Conservation (phyloP, 441 rosid species). For the Omphalea diandra region DNA sequence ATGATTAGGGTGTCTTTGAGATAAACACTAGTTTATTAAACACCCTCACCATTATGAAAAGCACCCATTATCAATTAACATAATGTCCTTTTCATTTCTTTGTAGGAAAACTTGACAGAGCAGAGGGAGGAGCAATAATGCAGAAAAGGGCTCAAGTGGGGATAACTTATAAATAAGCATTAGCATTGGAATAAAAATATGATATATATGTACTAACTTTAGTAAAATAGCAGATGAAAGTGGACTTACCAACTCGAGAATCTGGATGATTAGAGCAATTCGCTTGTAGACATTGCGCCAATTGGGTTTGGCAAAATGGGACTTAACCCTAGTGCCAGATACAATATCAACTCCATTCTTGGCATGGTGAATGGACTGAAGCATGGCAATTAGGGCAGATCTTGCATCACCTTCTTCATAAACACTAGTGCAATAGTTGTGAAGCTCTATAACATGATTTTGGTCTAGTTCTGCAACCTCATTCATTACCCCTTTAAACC, state of each 20-base stretch:
- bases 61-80: neutral
- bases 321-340: slow-evolving; percentile 88
- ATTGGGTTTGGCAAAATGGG: slow-evolving; percentile 93
- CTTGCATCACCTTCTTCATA: slow-evolving; percentile 96
- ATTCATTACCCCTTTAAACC: slow-evolving; percentile 96
- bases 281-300: slow-evolving; percentile 87
- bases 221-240: neutral
- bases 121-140: neutral
- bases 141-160: neutral
- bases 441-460: slow-evolving; percentile 74
- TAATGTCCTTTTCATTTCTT: neutral
- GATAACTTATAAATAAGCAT: too few relatives aligned
- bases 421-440: slow-evolving; percentile 93
- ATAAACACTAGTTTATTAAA: slow-evolving; percentile 3
- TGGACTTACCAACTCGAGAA: slow-evolving; percentile 63
- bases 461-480: slow-evolving; percentile 87
- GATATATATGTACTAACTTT: neutral
- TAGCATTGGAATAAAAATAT: neutral
- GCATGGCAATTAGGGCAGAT: slow-evolving; percentile 88
- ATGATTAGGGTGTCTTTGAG: neutral
- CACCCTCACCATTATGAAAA: neutral
- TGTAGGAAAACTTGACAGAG: neutral
- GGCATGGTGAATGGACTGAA: slow-evolving; percentile 83
- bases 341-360: slow-evolving; percentile 93
- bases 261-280: slow-evolving; percentile 57